Conservation (phyloP, 1,284 basidiomycete species). For the Clitocybe nebularis region DNA sequence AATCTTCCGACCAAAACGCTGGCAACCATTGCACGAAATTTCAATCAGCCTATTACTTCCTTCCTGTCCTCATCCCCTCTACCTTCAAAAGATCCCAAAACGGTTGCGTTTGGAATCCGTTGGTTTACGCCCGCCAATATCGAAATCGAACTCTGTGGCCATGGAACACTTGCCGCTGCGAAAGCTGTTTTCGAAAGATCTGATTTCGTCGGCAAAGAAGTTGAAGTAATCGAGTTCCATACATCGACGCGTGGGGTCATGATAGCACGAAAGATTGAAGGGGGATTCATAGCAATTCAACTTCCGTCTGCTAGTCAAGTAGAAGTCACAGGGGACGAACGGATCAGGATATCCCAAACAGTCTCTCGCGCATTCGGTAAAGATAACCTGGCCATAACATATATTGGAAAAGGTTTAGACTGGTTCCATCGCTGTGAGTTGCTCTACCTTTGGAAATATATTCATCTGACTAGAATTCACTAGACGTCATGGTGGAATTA, state of each 20-base stretch:
- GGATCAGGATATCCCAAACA: slow-evolving; percentile 21
- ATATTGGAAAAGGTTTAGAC: slow-evolving; percentile 32
- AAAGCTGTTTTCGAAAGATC: slow-evolving; percentile 34
- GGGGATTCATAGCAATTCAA: slow-evolving; percentile 38
- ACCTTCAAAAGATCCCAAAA: slow-evolving; percentile 19
- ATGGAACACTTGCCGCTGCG: slow-evolving; percentile 45
- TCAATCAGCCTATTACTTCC: slow-evolving; percentile 37
- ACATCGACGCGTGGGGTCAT: slow-evolving; percentile 20
- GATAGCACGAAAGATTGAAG: slow-evolving; percentile 25
- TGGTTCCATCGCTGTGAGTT: slow-evolving; percentile 29
- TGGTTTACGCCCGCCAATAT: slow-evolving; percentile 31
- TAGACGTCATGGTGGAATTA: slow-evolving; percentile 40
- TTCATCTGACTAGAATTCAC: slow-evolving; percentile 24
- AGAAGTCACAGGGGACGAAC: slow-evolving; percentile 27
- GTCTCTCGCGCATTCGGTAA: slow-evolving; percentile 36
- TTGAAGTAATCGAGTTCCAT: slow-evolving; percentile 33
- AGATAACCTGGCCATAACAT: slow-evolving; percentile 29
- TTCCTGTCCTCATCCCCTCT: slow-evolving; percentile 31
- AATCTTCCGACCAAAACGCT: slow-evolving; percentile 27
- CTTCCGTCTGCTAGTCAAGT: slow-evolving; percentile 29
- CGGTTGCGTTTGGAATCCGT: slow-evolving; percentile 31
- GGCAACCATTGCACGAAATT: slow-evolving; percentile 18
- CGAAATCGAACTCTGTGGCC: slow-evolving; percentile 44
- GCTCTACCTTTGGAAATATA: neutral
- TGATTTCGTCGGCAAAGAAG: slow-evolving; percentile 18